Base-by-base conservation (phyloP, 306 rosid genomes). In the Quercus ilex region DNA sequence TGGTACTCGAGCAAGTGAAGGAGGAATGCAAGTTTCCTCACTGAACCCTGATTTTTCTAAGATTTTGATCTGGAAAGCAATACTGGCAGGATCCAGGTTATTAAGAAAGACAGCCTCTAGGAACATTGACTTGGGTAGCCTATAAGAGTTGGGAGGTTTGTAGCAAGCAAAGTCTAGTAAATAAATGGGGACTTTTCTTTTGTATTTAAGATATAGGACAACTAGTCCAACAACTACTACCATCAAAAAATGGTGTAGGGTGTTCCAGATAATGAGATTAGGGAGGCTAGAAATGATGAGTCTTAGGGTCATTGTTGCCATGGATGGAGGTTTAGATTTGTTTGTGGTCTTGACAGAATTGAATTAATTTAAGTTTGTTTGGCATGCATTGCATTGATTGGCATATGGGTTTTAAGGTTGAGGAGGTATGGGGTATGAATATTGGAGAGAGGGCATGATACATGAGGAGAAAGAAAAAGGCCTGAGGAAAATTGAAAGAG, bases 1-100 rank as follows among this genome's bases (percentile, higher is more conserved):
- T 3, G 91, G 88, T 14, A 87, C 43, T 71, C 80, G 75, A 71
- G 84, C 71, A n/a, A 84, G 82, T 31, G 85, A 83, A 17, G 84
- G 80, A 53, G 92, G 83, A 26, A 82, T 73, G 25, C 85, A 65
- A 21, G 92, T 91, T 73, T 82, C 62, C 67, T 88, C 92, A 25
- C 94, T 86, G 74, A 80, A 91, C 72, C 94, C 92, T 21, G 88
- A 87, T 73, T 86, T 87, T 70, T 86, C 82, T 30, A 79, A 60
- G 87, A 91, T 88, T 83, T 88, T 91, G 77, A 78, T 69, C 25
- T 87, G 88, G 53, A 88, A 91, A 62, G 81, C 77, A 74, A 84
- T 69, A 20, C 87, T 83, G 12, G 82, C 84, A 30, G 86, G 81
- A 53, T 86, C 92, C 75, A 80, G 56, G 12, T 69, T 65, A 2